Base-by-base conservation (phyloP, 2,329 filamentous ascomycete species). In the Alternaria rosae region DNA sequence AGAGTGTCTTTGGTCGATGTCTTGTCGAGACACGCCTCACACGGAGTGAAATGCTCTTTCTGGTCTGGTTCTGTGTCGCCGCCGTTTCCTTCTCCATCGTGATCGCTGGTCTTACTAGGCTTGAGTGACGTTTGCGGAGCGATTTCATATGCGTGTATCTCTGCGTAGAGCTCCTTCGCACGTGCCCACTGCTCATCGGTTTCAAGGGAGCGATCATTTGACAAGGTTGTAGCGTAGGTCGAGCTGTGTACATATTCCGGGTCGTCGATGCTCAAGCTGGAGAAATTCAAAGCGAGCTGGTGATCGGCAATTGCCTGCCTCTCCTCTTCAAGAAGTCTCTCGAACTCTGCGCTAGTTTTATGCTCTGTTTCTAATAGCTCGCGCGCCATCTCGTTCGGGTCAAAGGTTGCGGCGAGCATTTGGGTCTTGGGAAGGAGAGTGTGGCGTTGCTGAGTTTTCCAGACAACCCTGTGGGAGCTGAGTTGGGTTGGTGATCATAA, bases 291-390 rank as follows among this genome's bases (percentile, higher is more conserved):
- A 15, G 65, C 66, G 13, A 70, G 54, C 11, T 61, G 44, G 25
- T 71, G 66, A 45, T 68, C 67, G 21, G 15, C n/a, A 9, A 53
- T 53, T 10, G 67, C 65, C 26, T 66, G 66, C 12, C 38, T 54
- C 48, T 70, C 67, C 48, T 67, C 63, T 20, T 55, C 53, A 3
- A 70, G 9, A 13, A 71, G 60, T 12, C 21, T 60, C 11, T 23
- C 35, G 30, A 66, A 64, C 15, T 41, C 54, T 11, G 62, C 32
- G 10, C 51, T 35, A 15, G 61, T 54, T 4, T 62, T 28, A 21
- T 62, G 45, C 26, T 69, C 66, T 1, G n/a, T 20, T 7, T 30
- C 4, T 3, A 9, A 17, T 26, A 23, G 25, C 44, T 28, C 25
- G 25, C 44, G 44, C 25, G 25, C 11, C 25, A 28, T 47, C 25